Base-by-base conservation (phyloP, 805 yeast species). In the Candida taoyuanica region DNA sequence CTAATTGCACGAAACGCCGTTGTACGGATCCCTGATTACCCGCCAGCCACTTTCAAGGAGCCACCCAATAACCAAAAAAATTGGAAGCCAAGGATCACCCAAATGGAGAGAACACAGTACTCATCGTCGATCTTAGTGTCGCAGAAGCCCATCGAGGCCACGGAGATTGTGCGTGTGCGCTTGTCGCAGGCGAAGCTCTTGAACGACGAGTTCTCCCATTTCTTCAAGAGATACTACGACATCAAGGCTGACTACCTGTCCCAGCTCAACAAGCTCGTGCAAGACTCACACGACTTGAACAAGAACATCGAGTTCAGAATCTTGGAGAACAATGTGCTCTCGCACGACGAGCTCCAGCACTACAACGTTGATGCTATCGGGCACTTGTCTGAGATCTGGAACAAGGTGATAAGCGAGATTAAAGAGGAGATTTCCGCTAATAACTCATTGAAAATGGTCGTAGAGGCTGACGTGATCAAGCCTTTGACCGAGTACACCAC, bases 171-270 rank as follows among this genome's bases (percentile, higher is more conserved):
- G 20, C 64, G 77, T 35, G 69, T 78, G 36, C 71, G 88, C 44
- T 64, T 76, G 28, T 62, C 70, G 24, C 75, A 73, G 48, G 76
- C 79, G 32, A 71, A 73, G 49, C 52, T 67, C 31, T 62, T 78
- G 34, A 81, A 81, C 51, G 73, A 72, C 40, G 79, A 75, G 35
- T 67, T 85, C 45, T 77, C 84, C 27, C 69, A 67, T 29, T 73
- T 85, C 70, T 67, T 84, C 39, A 70, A 73, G 28, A 77, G 73
- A 20, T 55, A 55, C 41, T 46, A 55, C 27, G 33, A 42, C 14
- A 50, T 55, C 31, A 54, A 54, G 37, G 41, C 53, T 1, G 38
- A 39, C 16, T 54, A 56, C 34, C 36, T 53, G 7, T 34, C 34
- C 17, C 50, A 54, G 24, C 40, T 56, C 34, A 39, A 40, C 21